Evolutionary conservation across 1,284 basidiomycete genomes (phyloP).

Genomic region (Pseudozyma pruni): DNA sequence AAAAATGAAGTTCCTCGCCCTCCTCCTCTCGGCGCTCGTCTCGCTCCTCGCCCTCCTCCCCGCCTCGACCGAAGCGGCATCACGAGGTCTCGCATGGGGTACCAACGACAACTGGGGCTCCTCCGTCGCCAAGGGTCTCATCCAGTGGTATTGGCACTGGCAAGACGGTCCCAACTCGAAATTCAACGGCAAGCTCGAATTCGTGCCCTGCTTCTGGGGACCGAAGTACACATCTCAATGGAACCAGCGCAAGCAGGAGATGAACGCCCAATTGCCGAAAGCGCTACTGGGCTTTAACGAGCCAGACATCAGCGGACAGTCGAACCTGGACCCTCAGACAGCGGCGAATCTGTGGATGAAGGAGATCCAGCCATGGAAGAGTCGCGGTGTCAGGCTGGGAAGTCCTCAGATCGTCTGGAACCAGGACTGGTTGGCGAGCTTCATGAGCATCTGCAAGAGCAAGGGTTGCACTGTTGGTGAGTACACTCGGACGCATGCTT

Average conservation of each 20-base stretch:
- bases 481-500: conserved; percentile 11
- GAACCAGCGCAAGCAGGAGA: conserved; percentile 54
- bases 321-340: conserved; percentile 43
- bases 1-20: conserved; percentile 43
- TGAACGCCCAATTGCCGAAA: conserved; percentile 42
- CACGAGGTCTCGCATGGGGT: conserved; percentile 60
- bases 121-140: conserved; percentile 48
- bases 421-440: conserved; percentile 53
- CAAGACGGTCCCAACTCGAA: conserved; percentile 46
- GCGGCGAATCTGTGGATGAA: conserved; percentile 54
- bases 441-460: conserved; percentile 53
- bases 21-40: conserved; percentile 21
- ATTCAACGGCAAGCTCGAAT: conserved; percentile 52
- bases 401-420: conserved; percentile 63
- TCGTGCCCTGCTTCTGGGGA: conserved; percentile 64
- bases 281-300: conserved; percentile 62
- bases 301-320: conserved; percentile 60
- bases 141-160: conserved; percentile 66
- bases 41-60: conserved; percentile 19
- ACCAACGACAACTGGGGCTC: conserved; percentile 55
- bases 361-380: conserved; percentile 60
- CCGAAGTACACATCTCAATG: conserved; percentile 52
- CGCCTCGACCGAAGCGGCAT: conserved; percentile 15
- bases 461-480: conserved; percentile 54
- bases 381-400: conserved; percentile 54